Evolutionary conservation across 345 rosid species (phyloP).

Genomic region (Eucalyptus microcorys): DNA sequence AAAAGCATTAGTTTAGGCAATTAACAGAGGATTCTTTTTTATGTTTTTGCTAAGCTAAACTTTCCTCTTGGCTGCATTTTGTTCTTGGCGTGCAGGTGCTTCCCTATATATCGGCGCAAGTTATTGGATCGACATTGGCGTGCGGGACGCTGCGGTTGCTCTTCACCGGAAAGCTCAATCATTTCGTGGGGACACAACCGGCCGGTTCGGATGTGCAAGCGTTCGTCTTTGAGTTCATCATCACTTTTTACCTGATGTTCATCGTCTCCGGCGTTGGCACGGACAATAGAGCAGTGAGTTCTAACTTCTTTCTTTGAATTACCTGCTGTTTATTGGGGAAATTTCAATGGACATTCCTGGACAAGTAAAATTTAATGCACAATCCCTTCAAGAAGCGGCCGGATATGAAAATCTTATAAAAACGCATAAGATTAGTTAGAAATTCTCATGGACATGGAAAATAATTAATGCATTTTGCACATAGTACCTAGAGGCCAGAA

Average conservation of each 20-base stretch:
- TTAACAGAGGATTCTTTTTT: background rate
- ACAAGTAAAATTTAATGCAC: background rate
- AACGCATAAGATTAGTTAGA: background rate
- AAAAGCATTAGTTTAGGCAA: too few species aligned
- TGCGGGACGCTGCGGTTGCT: conserved; percentile 60
- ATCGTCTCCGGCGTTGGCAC: conserved; percentile 76
- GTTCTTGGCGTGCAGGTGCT: conserved; percentile 38
- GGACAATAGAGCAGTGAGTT: conserved; percentile 77
- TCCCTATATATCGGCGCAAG: conserved; percentile 51
- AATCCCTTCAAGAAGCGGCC: background rate
- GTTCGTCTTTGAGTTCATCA: conserved; percentile 72
- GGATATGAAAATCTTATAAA: background rate
- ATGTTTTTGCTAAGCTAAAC: background rate
- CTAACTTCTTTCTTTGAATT: background rate
- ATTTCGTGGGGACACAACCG: conserved; percentile 62
- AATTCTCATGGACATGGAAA: background rate
- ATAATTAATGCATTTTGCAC: background rate
- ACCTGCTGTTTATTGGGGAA: background rate
- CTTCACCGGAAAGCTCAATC: conserved; percentile 45
- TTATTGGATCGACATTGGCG: conserved; percentile 61
- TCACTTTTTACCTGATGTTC: conserved; percentile 88
- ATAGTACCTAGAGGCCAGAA: background rate
- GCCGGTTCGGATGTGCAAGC: conserved; percentile 59
- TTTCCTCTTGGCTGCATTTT: background rate
- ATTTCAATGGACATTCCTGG: background rate